phyloP scores from a whole-genome alignment of 2,329 filamentous ascomycete species.

The Coniochaeta prunicola region DNA sequence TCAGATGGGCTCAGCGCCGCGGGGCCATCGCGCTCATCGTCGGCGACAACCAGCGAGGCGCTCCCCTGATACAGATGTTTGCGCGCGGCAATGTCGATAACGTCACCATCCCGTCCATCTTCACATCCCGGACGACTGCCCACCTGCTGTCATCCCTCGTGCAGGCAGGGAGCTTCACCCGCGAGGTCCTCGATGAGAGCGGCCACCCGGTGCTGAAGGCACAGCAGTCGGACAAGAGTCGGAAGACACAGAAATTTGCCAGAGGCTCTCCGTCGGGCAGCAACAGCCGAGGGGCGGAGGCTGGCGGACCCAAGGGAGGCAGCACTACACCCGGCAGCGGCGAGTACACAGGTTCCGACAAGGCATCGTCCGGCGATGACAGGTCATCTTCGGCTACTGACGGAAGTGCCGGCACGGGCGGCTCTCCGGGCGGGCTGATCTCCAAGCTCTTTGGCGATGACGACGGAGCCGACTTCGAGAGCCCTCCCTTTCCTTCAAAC shows the following conservation, averaged over 20 bases:
- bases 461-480: constrained; percentile 21
- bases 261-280: not conserved
- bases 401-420: constrained; percentile 7
- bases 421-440: constrained; percentile 27
- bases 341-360: constrained; percentile 45
- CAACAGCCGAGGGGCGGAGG: constrained; percentile 12
- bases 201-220: constrained; percentile 48
- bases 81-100: constrained; percentile 95
- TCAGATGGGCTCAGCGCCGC: constrained; percentile 90
- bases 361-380: constrained; percentile 2
- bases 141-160: constrained; percentile 85
- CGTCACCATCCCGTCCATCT: constrained; percentile 86
- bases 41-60: constrained; percentile 85
- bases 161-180: constrained; percentile 58
- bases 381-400: constrained; percentile 3
- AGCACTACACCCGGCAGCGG: constrained; percentile 67
- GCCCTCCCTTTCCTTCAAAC: constrained; percentile 10
- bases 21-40: constrained; percentile 88
- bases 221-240: constrained; percentile 36
- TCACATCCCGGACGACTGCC: constrained; percentile 91
- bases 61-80: constrained; percentile 93
- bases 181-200: constrained; percentile 53
- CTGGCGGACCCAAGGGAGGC: constrained; percentile 47
- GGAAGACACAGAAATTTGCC: constrained; percentile 17
- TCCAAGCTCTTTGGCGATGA: constrained; percentile 44